Evolutionary conservation across 2,329 filamentous ascomycete genomes (phyloP), one percentile per base, ranked within the genome.

Genomic region (Verticillium isaacii): DNA sequence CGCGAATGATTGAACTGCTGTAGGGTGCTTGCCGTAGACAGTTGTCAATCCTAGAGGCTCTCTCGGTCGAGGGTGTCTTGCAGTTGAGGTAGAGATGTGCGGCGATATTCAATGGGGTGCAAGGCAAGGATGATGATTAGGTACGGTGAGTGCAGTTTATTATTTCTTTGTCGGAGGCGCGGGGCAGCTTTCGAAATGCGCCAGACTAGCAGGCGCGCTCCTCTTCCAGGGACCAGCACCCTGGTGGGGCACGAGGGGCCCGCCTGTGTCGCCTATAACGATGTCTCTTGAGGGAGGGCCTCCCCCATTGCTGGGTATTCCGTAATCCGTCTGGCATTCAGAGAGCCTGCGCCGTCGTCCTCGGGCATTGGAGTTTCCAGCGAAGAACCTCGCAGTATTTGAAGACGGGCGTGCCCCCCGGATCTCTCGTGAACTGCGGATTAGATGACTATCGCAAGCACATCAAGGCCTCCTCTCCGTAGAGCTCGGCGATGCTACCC

Each of bases 401-500:
- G 41, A 50, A 23, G 17, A 14, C 41, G 41, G 3, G 41, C n/a
- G 3, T 50, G n/a, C 11, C 23, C 8, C 5, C 17, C 4, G 17
- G 23, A 15, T n/a, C 41, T 50, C 41, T 50, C 17, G 41, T 50
- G 41, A 50, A 8, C 11, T 50, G 23, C 8, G 17, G 9, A n/a
- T 11, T 50, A n/a, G 37, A 57, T 9, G 29, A 29, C 56, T 68
- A 89, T 66, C 80, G 78, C 57, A 96, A 75, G 75, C 93, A 97
- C 76, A 96, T 85, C 61, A 94, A 73, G 4, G 92, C 88, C 68
- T 94, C 85, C 61, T 93, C 89, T 1, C 94, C 94, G 79, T 97
- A 97, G 14, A 85, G 77, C 59, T 78, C 74, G 17, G 82, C 77
- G 11, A 97, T 80, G 65, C 85, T 93, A 1, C 90, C 91, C 73